Base-by-base conservation (phyloP, 352 stramenopile genomes). In the Globisporangium uncinulatum region DNA sequence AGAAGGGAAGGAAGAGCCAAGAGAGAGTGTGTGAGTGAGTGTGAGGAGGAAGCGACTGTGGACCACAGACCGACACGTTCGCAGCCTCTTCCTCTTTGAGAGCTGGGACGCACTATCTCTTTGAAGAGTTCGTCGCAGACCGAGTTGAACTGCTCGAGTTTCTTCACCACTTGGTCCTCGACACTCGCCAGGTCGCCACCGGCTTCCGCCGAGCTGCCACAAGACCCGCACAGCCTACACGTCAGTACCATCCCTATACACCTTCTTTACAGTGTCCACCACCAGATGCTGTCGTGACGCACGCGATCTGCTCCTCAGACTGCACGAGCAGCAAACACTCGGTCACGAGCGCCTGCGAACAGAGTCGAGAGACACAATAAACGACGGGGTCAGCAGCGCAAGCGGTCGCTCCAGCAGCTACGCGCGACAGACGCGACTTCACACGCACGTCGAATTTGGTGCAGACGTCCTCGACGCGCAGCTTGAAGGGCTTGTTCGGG, bases 71-170 rank as follows among this genome's bases (percentile, higher is more conserved):
- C 24, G 24, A 29, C 24, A 29, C n/a, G n/a, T n/a, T n/a, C n/a
- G n/a, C n/a, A n/a, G n/a, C n/a, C n/a, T n/a, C n/a, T n/a, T n/a
- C n/a, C 24, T 29, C 24, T 29, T 29, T 29, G 24, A 29, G 24
- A 29, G 24, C 24, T 29, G 24, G 24, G 24, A 63, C 80, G 61
- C 71, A 94, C 83, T 44, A 94, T 94, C 49, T 94, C 83, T 56
- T 94, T 94, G 65, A 92, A 94, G 21, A 94, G 70, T 63, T 94
- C 83, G 66, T 94, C 83, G 66, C 81, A 92, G 37, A 94, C 83
- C 37, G 79, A 90, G 65, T 94, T 94, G 65, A 94, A 94, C 61
- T 90, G 79, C 62, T 94, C 83, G 24, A 94, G 79, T 51, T 92
- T 94, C 70, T 86, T 89, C 45, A 92, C 77, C 55, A 94, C 81